These are phyloP conservation scores for Papiliotrema nemorosa DNA, from an alignment of 1,284 basidiomycete species.

Conservation along the genomic window DNA sequence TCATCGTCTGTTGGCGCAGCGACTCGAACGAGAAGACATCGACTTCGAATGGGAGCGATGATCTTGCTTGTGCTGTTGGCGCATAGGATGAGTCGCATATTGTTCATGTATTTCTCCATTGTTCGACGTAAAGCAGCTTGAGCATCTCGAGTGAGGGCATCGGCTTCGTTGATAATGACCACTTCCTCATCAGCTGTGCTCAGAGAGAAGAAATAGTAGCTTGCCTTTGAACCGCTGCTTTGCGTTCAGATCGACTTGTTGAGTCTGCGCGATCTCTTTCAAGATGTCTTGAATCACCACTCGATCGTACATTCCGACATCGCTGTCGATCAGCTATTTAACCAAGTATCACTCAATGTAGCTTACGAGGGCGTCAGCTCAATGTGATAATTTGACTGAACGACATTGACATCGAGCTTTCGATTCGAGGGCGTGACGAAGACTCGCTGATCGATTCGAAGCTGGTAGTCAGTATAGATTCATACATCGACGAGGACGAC, in stretches of 20 bases:
- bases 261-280: constrained; percentile 98
- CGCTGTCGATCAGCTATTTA: constrained; percentile 54
- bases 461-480: constrained; percentile 53
- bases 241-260: constrained; percentile 93
- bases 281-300: constrained; percentile 95
- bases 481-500: not conserved
- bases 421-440: constrained; percentile 92
- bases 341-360: not conserved
- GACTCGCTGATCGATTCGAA: constrained; percentile 97
- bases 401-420: constrained; percentile 94
- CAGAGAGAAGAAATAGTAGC: not conserved
- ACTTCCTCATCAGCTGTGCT: constrained; percentile 56
- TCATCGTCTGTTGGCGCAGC: constrained; percentile 78
- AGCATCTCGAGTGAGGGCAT: constrained; percentile 89
- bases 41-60: constrained; percentile 93
- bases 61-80: constrained; percentile 96
- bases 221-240: constrained; percentile 94
- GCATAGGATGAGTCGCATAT: constrained; percentile 94
- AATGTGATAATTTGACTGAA: constrained; percentile 95
- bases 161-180: constrained; percentile 98
- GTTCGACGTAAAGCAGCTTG: constrained; percentile 95
- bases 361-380: constrained; percentile 92
- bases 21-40: constrained; percentile 89
- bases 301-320: constrained; percentile 94
- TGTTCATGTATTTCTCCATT: constrained; percentile 99